Conservation (phyloP, 768 basidiomycete genomes). For the Tephrocybe sp. region DNA sequence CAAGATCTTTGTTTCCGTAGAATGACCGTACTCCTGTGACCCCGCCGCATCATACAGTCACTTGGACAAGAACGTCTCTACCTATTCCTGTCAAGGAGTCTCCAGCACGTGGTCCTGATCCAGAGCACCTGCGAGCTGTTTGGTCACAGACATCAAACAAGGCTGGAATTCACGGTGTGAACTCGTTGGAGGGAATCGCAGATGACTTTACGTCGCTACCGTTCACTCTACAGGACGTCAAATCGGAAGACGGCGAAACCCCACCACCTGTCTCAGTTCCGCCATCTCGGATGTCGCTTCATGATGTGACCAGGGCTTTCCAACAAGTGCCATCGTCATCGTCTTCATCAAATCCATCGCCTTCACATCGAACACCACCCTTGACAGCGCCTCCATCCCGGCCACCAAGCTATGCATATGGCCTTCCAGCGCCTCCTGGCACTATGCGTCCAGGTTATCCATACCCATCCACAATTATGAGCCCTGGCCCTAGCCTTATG, state of each 20-base stretch:
- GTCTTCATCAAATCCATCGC: constrained; percentile 44
- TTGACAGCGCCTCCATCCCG: constrained; percentile 54
- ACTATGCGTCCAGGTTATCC: constrained; percentile 58
- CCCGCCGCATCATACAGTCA: constrained; percentile 40
- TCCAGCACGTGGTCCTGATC: constrained; percentile 68
- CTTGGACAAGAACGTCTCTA: constrained; percentile 59
- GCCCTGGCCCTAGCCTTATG: constrained; percentile 65
- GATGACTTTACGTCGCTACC: constrained; percentile 81
- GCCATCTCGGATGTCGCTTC: constrained; percentile 75
- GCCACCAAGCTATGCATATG: constrained; percentile 40
- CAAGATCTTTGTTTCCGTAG: constrained; percentile 24
- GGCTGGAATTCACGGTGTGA: constrained; percentile 63
- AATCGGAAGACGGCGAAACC: constrained; percentile 83
- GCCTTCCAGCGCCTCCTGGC: constrained; percentile 43
- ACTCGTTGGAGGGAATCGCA: constrained; percentile 81
- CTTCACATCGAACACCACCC: constrained; percentile 44
- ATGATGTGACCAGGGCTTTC: constrained; percentile 85
- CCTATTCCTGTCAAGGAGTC: constrained; percentile 66
- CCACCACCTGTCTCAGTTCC: constrained; percentile 64
- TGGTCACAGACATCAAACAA: constrained; percentile 82
- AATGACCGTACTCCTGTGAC: constrained; percentile 47
- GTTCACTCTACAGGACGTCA: constrained; percentile 81
- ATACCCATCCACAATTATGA: constrained; percentile 72
- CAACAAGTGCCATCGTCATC: constrained; percentile 78
- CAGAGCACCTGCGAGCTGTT: constrained; percentile 82